These are phyloP conservation scores for Rubroboletus pulcherrimus DNA, from an alignment of 768 basidiomycete genomes.

Conservation along the genomic window DNA sequence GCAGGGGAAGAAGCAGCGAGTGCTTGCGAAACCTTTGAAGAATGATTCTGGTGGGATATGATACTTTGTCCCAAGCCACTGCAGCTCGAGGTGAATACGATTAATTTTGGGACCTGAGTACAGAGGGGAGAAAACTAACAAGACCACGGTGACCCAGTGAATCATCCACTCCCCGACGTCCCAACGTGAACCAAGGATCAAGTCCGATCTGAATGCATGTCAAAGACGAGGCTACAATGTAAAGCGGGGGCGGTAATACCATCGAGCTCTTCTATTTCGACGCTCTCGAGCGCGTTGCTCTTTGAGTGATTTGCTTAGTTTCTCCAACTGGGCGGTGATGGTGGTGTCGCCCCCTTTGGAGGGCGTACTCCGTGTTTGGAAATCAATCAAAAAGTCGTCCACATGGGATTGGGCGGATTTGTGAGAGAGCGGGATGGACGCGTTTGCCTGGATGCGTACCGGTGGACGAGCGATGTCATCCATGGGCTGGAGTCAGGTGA, in stretches of 20 bases:
- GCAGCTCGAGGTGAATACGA: neutral
- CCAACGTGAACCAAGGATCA: neutral
- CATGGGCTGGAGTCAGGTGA: conserved; percentile 32
- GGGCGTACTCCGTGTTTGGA: conserved; percentile 43
- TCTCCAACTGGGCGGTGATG: conserved; percentile 57
- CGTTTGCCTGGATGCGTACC: conserved; percentile 40
- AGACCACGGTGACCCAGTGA: neutral
- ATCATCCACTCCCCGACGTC: neutral
- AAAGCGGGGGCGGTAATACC: neutral
- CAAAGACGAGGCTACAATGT: neutral
- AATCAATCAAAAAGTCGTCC: conserved; percentile 47
- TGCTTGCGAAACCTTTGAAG: neutral
- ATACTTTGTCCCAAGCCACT: neutral
- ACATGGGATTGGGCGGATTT: conserved; percentile 41
- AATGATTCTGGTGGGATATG: neutral
- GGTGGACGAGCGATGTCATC: conserved; percentile 48
- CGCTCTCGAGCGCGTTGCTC: conserved; percentile 39
- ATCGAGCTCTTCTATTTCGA: conserved; percentile 1
- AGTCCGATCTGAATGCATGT: conserved; percentile 4
- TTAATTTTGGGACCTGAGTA: neutral
- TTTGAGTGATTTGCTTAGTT: conserved; percentile 49
- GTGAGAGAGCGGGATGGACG: conserved; percentile 35
- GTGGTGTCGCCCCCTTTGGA: conserved; percentile 51
- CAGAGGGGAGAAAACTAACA: neutral
- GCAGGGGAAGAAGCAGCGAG: neutral